These are phyloP conservation scores for Pistacia vera DNA, from an alignment of 345 rosid genomes.

Conservation along the genomic window DNA sequence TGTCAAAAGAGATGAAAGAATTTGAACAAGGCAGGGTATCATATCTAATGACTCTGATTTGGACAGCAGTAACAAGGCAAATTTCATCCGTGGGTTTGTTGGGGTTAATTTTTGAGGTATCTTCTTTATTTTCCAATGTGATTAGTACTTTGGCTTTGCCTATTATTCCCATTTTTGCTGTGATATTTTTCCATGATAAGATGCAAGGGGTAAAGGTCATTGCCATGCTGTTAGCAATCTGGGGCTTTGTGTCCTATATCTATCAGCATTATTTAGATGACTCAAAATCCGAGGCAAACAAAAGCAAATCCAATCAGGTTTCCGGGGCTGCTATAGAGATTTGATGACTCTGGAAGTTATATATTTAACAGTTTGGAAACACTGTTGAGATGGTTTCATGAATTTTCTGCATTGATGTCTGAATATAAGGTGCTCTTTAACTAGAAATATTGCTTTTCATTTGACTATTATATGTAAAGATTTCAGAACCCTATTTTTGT, in stretches of 20 bases:
- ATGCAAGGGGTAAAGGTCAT: conserved; percentile 60
- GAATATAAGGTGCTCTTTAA: no score
- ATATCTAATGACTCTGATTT: conserved; percentile 46
- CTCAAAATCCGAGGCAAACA: conserved; percentile 11
- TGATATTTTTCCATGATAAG: conserved; percentile 53
- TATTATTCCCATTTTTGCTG: conserved; percentile 48
- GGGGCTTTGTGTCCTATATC: conserved; percentile 56
- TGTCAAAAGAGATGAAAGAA: conserved; percentile 40
- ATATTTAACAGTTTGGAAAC: neutral
- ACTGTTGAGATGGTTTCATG: neutral
- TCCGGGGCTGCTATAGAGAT: conserved; percentile 21
- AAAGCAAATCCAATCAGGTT: neutral
- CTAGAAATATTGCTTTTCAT: neutral
- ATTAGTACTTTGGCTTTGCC: conserved; percentile 53
- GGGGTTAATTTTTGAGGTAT: conserved; percentile 52
- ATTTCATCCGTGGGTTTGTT: conserved; percentile 42
- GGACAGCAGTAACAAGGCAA: conserved; percentile 60
- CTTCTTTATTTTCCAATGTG: conserved; percentile 57
- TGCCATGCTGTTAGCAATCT: conserved; percentile 49
- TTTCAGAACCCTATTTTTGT: neutral
- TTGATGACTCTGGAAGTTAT: conserved; percentile 13
- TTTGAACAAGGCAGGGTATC: conserved; percentile 38
- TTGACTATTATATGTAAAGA: neutral
- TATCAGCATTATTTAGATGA: conserved; percentile 53
- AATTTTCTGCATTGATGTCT: neutral